Evolutionary conservation across 176 grass and related monocot species (phyloP).

Genomic region (Phoenix roebelenii): DNA sequence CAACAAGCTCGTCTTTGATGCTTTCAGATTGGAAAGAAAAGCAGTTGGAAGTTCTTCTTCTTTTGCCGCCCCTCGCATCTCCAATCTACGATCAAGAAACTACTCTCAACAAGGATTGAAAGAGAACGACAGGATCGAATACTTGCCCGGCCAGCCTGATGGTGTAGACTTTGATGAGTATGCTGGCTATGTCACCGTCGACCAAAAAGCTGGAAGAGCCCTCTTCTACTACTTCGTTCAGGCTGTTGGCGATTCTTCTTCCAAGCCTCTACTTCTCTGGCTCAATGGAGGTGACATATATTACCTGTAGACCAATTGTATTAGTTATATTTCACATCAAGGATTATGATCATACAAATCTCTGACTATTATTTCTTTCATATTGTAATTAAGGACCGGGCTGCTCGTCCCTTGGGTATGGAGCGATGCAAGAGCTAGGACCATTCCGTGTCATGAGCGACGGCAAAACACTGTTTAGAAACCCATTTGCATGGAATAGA

Average conservation of each 20-base stretch:
- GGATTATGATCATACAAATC: background rate
- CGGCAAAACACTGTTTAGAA: slow-evolving; percentile 62
- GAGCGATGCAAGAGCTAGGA: slow-evolving; percentile 86
- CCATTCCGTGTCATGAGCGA: slow-evolving; percentile 87
- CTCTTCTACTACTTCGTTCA: slow-evolving; percentile 91
- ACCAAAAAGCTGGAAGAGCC: slow-evolving; percentile 39
- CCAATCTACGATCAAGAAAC: background rate
- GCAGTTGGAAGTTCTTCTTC: too few species aligned
- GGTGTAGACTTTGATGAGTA: slow-evolving; percentile 61
- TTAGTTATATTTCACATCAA: background rate
- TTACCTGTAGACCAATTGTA: background rate
- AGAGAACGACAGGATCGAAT: slow-evolving; percentile 44
- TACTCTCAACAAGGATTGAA: slow-evolving; percentile 27
- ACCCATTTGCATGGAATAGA: slow-evolving; percentile 74
- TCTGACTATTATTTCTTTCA: background rate
- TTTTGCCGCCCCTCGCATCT: too few species aligned
- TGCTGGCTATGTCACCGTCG: slow-evolving; percentile 81
- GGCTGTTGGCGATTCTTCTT: slow-evolving; percentile 13
- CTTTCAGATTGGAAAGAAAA: too few species aligned
- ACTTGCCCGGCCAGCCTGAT: slow-evolving; percentile 54
- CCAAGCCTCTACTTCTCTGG: slow-evolving; percentile 73
- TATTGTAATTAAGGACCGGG: slow-evolving; percentile 32
- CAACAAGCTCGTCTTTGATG: too few species aligned
- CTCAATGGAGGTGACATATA: slow-evolving; percentile 61
- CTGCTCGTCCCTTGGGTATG: slow-evolving; percentile 83